phyloP scores from a whole-genome alignment of 768 basidiomycete genomes.

The Aureoboletus auriporus region DNA sequence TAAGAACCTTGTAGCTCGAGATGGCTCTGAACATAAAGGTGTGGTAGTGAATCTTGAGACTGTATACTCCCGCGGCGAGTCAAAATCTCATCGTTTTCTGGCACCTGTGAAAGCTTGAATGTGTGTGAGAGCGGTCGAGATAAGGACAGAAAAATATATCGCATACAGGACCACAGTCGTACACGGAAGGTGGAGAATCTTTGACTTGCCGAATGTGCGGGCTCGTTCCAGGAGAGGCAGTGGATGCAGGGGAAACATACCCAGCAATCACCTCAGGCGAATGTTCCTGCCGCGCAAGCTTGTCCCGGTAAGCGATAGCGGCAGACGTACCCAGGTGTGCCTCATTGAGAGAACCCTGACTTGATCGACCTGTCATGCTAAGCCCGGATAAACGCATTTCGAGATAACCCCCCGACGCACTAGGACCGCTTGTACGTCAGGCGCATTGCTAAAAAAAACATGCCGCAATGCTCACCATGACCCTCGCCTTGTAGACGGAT shows the following conservation, averaged over 20 bases:
- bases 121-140: conserved; percentile 1
- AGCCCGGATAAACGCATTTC: conserved; percentile 29
- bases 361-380: conserved; percentile 30
- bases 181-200: conserved; percentile 19
- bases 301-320: conserved; percentile 23
- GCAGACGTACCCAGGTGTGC: conserved; percentile 20
- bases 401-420: conserved; percentile 28
- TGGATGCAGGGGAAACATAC: conserved; percentile 44
- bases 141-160: background rate
- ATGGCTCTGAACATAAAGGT: conserved; percentile 19
- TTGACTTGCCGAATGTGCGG: conserved; percentile 27
- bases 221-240: conserved; percentile 38
- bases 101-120: conserved; percentile 19
- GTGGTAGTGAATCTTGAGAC: conserved; percentile 15
- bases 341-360: conserved; percentile 31
- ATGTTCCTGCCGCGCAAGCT: conserved; percentile 22
- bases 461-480: conserved; percentile 23
- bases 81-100: conserved; percentile 18
- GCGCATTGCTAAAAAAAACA: conserved; percentile 17
- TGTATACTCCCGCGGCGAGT: conserved; percentile 28
- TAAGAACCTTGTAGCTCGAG: conserved; percentile 15
- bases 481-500: conserved; percentile 32
- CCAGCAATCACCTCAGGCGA: conserved; percentile 21
- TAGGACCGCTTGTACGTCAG: conserved; percentile 22
- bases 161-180: conserved; percentile 25